These are phyloP conservation scores for Rhodamnia argentea DNA, from an alignment of 345 rosid species.

Conservation along the genomic window DNA sequence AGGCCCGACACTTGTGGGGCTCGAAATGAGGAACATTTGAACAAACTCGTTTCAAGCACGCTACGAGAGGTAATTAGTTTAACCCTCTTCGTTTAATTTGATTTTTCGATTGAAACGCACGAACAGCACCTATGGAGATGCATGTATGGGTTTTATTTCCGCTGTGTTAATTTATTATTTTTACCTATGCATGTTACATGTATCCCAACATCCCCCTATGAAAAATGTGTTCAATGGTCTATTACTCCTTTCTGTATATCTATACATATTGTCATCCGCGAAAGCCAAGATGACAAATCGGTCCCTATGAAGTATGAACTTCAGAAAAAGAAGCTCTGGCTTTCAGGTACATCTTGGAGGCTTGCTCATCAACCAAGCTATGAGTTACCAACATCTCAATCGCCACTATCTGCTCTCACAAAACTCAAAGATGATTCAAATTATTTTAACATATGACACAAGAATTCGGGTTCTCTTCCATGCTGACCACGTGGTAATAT, in stretches of 20 bases:
- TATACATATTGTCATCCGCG: background rate
- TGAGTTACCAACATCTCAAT: background rate
- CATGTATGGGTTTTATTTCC: no score
- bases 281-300: background rate
- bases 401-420: background rate
- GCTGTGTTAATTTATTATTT: no score
- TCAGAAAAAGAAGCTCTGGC: background rate
- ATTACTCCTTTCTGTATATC: background rate
- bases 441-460: conserved; percentile 29
- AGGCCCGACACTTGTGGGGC: no score
- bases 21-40: no score
- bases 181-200: no score
- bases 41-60: no score
- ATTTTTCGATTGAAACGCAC: no score
- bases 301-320: background rate
- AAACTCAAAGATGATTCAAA: background rate
- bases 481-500: conserved; percentile 17
- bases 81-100: no score
- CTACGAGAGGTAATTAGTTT: no score
- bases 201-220: background rate
- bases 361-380: background rate
- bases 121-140: no score
- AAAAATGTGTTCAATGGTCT: background rate
- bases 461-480: conserved; percentile 45
- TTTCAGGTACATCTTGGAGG: background rate